Evolutionary conservation across 1,139 yeast species (phyloP), one percentile per base, ranked within the genome.

Genomic region (Suhomyces maxii): DNA sequence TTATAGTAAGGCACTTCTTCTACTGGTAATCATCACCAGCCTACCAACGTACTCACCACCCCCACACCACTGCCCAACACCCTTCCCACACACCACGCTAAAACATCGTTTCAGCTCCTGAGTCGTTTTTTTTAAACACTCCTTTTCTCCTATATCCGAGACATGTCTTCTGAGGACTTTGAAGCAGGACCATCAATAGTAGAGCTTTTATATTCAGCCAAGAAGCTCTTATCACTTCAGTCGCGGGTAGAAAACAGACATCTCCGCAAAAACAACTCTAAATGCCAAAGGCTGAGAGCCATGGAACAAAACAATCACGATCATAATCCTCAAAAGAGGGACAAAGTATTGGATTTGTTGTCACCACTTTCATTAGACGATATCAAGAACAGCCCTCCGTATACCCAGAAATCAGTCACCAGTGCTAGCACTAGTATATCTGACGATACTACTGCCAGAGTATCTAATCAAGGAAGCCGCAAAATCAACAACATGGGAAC

Each of bases 141-240:
- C 31, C 31, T 13, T 23, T 23, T 4, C 12, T 32, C 33, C 36
- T 30, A 11, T 28, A 13, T 9, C 26, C 36, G 23, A 11, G 33
- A 40, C 30, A 52, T 51, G 52, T 40, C 57, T 36, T 36, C 48
- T 14, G 39, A 47, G 30, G 41, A 52, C 41, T 57, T 60, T 34
- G 56, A 56, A 34, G 42, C 57, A n/a, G 68, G 63, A 13, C 79
- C 79, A 9, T 69, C 77, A 25, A 71, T 75, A 28, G 65, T 68
- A 51, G 79, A 75, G 55, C 67, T 75, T 40, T 71, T 73, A 52
- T 59, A 65, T 58, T 73, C 77, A 25, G 79, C 79, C 7, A 71
- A 69, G 53, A 69, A 69, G 52, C 61, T 75, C 37, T 58, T 74
- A 42, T 58, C 70, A 25, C 64, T 73, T 39, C 75, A 73, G 52